Evolutionary conservation across 345 rosid genomes (phyloP).

Genomic region (Rhodamnia rubescens): DNA sequence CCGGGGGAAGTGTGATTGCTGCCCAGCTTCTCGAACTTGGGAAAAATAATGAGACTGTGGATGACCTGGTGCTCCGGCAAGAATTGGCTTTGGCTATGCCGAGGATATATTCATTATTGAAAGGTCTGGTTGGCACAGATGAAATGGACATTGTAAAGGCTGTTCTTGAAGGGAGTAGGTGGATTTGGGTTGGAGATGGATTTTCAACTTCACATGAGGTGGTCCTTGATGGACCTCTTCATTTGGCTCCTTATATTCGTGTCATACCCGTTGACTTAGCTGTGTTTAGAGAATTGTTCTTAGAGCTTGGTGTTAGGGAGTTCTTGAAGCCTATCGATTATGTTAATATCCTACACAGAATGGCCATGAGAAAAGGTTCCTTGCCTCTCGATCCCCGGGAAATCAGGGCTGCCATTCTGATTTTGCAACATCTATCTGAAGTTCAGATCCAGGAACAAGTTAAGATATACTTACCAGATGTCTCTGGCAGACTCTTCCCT

Average conservation of each 20-base stretch:
- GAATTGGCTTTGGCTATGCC: conserved; percentile 94
- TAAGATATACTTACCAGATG: conserved; percentile 74
- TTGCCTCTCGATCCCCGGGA: conserved; percentile 63
- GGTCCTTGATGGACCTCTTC: conserved; percentile 91
- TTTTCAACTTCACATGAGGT: conserved; percentile 87
- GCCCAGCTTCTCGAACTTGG: conserved; percentile 98
- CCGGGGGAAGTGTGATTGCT: conserved; percentile 90
- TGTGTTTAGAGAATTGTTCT: conserved; percentile 68
- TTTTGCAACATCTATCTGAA: conserved; percentile 90
- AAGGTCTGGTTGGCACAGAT: conserved; percentile 64
- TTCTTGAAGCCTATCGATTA: conserved; percentile 72
- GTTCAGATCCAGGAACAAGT: conserved; percentile 47
- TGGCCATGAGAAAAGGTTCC: conserved; percentile 68
- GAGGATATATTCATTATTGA: conserved; percentile 66
- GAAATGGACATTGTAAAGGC: conserved; percentile 96
- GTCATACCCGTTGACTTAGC: conserved; percentile 87
- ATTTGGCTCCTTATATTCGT: conserved; percentile 86
- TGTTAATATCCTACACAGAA: conserved; percentile 68
- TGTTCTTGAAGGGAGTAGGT: conserved; percentile 94
- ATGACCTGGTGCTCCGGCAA: conserved; percentile 64
- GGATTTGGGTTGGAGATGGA: conserved; percentile 99
- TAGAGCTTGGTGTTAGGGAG: conserved; percentile 84
- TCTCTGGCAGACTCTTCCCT: conserved; percentile 62
- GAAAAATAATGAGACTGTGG: conserved; percentile 74
- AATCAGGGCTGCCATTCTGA: conserved; percentile 68